Base-by-base conservation (phyloP, 2,329 filamentous ascomycete species). In the Colletotrichum theobromicola region DNA sequence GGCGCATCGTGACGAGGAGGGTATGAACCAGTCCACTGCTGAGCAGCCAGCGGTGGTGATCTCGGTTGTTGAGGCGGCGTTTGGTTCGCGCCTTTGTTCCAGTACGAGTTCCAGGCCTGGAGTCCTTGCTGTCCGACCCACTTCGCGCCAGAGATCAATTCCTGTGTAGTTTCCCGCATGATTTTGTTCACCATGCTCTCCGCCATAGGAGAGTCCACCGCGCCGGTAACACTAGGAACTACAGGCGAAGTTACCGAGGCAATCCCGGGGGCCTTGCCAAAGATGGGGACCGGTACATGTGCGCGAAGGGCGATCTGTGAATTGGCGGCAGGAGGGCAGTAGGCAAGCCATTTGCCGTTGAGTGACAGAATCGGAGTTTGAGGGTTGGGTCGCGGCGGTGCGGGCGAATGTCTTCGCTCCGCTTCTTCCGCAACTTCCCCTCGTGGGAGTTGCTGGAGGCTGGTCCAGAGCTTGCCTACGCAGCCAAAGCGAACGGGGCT, bases 401-500 rank as follows among this genome's bases (percentile, higher is more conserved):
- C 75, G 12, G 74, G 75, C 26, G 80, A 82, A 30, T 84, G 81
- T 46, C 82, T 82, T 72, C 85, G 84, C 74, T 88, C 87, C 18
- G 81, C 78, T 75, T 91, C 89, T 72, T 88, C 85, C 1, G 84
- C 78, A 30, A 85, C 81, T 34, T 90, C 87, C 28, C 85, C 85
- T 73, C 88, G 87, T 21, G 86, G 83, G 34, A 86, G 85, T 77
- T 92, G 90, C 80, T 97, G 94, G 32, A 98, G 87, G 58, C 92
- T 93, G 1, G 97, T 98, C 97, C 97, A 99, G 21, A 97, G 86
- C 84, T 99, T 99, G 24, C 93, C 96, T 70, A 97, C 88, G 79
- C 95, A 98, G 46, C 84, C 87, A 81, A 89, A 93, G 18, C 83
- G 80, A 58, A 85, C 77, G 26, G 84, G 84, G 2, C 83, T 80